A percentile compares a stretch with the other conserved stretches of the same genome.
phyloP scores from a whole-genome alignment of 2,329 filamentous ascomycete genomes.

The Metarhizium robertsii region DNA sequence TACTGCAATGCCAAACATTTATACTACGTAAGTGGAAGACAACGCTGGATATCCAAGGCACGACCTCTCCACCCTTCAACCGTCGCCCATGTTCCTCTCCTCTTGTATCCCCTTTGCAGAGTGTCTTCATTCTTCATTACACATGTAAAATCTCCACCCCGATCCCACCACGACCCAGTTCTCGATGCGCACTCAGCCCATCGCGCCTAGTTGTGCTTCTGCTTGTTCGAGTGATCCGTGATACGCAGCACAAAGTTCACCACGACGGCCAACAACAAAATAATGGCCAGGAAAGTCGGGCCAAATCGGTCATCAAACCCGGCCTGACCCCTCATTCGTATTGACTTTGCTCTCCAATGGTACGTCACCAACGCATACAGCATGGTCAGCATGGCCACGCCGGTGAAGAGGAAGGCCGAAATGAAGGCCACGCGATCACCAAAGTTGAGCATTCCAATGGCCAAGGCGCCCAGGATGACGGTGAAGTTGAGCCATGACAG shows the following conservation, averaged over 20 bases:
- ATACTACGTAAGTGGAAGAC: not conserved
- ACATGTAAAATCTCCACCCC: not conserved
- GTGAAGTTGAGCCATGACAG: constrained; percentile 99
- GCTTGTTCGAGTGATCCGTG: constrained; percentile 30
- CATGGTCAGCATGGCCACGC: constrained; percentile 92
- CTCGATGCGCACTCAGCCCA: not conserved
- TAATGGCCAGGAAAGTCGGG: constrained; percentile 80
- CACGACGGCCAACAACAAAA: constrained; percentile 78
- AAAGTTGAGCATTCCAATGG: constrained; percentile 96
- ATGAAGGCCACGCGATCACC: constrained; percentile 92
- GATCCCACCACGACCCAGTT: not conserved
- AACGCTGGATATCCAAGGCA: not conserved
- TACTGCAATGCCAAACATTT: not conserved
- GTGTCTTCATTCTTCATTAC: not conserved
- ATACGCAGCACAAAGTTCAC: constrained; percentile 90
- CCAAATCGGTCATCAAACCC: constrained; percentile 96
- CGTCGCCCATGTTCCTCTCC: not conserved
- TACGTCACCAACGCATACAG: constrained; percentile 90
- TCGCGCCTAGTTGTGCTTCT: constrained; percentile 15
- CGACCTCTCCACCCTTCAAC: not conserved
- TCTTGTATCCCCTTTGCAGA: not conserved
- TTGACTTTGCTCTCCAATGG: constrained; percentile 93
- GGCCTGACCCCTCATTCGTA: constrained; percentile 80
- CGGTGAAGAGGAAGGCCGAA: constrained; percentile 84
- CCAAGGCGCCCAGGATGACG: constrained; percentile 92